Evolutionary conservation across 306 rosid species (phyloP).

Genomic region (Sechiopsis laciniata): DNA sequence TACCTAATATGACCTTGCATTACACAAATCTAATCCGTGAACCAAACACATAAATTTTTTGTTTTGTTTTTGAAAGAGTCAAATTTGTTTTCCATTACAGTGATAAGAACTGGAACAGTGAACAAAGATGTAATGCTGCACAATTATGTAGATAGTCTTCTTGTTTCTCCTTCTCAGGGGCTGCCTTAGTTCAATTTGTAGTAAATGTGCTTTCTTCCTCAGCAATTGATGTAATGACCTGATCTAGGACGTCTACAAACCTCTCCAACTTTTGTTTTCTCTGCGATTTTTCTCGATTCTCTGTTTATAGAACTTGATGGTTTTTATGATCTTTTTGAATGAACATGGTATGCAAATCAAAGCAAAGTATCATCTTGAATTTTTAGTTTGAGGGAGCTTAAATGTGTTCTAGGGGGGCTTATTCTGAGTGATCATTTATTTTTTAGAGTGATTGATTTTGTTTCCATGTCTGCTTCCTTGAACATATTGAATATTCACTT

Average conservation of each 20-base stretch:
- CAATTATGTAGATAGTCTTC: background rate
- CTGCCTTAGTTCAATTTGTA: background rate
- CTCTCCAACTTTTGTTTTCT: background rate
- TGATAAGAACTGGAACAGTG: background rate
- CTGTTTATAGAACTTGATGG: background rate
- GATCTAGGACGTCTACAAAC: background rate
- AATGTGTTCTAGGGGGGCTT: background rate
- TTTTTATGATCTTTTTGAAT: background rate
- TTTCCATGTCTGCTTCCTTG: background rate
- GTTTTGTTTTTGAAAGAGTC: background rate
- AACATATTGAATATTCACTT: background rate
- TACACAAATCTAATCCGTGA: too few species aligned
- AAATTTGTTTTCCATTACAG: background rate
- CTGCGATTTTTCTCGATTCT: background rate
- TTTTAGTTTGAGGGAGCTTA: background rate
- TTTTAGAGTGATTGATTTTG: background rate
- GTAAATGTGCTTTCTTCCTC: background rate
- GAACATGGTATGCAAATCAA: background rate
- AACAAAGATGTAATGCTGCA: background rate
- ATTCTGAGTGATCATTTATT: background rate
- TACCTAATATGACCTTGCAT: too few species aligned
- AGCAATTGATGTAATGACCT: background rate
- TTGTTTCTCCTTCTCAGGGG: background rate
- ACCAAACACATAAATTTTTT: background rate
- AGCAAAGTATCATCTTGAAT: background rate